Evolutionary conservation across 2,329 filamentous ascomycete species (phyloP), one percentile per base, ranked within the genome.

Genomic region (Phaeosphaeriaceae sp.): DNA sequence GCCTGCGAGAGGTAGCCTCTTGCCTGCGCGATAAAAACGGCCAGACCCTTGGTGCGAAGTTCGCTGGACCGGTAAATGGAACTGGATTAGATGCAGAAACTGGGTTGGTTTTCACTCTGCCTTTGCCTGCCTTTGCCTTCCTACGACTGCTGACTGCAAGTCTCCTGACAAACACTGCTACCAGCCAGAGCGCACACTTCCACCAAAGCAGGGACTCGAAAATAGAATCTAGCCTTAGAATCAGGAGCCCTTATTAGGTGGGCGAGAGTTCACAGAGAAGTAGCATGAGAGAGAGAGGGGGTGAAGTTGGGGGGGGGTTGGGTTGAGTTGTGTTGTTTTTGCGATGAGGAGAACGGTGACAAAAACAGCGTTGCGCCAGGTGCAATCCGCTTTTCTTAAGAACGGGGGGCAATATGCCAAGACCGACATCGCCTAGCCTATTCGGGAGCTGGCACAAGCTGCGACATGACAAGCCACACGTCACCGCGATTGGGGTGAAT

Each of bases 231-330:
- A 71, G 63, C 58, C 51, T 64, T 53, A 66, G 58, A 67, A 68
- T 59, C 67, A 71, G 65, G 71, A 56, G 67, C 70, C 70, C 70
- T 71, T 70, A 70, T 71, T 70, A 70, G 50, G 59, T 63, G 68
- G 70, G 70, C 70, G 53, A 58, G 56, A 62, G 56, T 62, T 71
- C 68, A 71, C 68, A 61, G 60, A 67, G 58, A 63, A 70, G 67
- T 64, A 63, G 61, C 67, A 71, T 69, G 60, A 54, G 61, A 62
- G 50, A 64, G 53, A 64, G n/a, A n/a, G n/a, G n/a, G n/a, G 54
- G 57, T 63, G 68, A 64, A 60, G 68, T 64, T 57, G 58, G 59
- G 57, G 38, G 47, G 46, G 42, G 43, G 49, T 51, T 29, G 46
- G 34, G 49, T 44, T 43, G 64, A 54, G 63, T 63, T 55, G 60